Percentiles rank a stretch among this genome's conserved stretches.
These are phyloP conservation scores for Alopecurus myosuroides DNA, from an alignment of 176 grass and related monocot species.

Conservation along the genomic window DNA sequence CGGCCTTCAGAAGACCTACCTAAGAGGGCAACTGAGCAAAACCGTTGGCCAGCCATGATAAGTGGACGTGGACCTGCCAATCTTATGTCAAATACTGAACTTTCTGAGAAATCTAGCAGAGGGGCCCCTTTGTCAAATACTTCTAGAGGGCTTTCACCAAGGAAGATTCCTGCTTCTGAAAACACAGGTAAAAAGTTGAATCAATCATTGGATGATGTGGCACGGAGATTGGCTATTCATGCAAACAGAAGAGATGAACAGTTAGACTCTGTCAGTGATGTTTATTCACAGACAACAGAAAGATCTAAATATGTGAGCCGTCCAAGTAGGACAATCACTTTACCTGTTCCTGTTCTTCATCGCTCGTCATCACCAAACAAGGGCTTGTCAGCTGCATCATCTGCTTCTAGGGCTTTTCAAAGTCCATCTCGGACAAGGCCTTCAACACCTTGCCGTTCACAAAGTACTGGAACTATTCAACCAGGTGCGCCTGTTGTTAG, in stretches of 20 bases:
- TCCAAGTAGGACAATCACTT: constrained; percentile 40
- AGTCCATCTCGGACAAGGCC: constrained; percentile 55
- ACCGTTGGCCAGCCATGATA: constrained; percentile 62
- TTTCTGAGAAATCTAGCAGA: constrained; percentile 43
- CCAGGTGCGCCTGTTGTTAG: constrained; percentile 33
- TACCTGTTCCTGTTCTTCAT: constrained; percentile 38
- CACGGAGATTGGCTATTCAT: constrained; percentile 43
- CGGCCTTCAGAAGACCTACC: constrained; percentile 37
- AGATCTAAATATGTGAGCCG: constrained; percentile 46
- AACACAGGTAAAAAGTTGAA: constrained; percentile 17
- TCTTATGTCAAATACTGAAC: constrained; percentile 35
- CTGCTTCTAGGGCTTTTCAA: constrained; percentile 34
- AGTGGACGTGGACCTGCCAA: constrained; percentile 38
- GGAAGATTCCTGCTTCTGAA: constrained; percentile 32
- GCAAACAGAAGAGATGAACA: constrained; percentile 35
- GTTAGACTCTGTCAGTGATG: constrained; percentile 21
- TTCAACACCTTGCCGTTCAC: constrained; percentile 58
- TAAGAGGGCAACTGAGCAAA: constrained; percentile 47
- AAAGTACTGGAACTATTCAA: constrained; percentile 39
- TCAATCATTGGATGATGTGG: constrained; percentile 45
- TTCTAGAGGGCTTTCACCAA: constrained; percentile 50
- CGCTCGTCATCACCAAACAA: constrained; percentile 53
- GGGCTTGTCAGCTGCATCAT: constrained; percentile 27
- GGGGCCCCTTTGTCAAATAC: constrained; percentile 26
- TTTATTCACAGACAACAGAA: constrained; percentile 30